Conservation (phyloP, 352 stramenopile genomes). For the Phytopythium chamaehyphon region DNA sequence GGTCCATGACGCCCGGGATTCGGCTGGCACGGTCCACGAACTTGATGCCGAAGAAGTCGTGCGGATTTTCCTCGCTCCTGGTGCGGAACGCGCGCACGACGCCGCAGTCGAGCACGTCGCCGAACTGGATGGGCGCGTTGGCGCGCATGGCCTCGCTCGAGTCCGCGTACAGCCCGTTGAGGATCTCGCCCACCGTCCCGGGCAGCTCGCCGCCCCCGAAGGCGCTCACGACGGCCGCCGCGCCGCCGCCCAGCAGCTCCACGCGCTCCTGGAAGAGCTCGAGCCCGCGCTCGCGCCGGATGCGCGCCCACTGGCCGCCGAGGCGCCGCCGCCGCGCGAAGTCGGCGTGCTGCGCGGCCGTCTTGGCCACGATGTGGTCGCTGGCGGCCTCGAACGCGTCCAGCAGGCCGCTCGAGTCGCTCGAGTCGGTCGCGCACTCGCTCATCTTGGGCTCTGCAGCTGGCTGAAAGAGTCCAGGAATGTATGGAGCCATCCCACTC, state of each 20-base stretch:
- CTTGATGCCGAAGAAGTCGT: constrained; percentile 59
- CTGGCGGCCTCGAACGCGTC: constrained; percentile 36
- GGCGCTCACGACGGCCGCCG: constrained; percentile 41
- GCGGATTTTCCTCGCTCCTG: constrained; percentile 22
- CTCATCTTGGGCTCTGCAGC: not conserved
- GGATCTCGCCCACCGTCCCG: constrained; percentile 44
- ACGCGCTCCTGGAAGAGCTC: constrained; percentile 53
- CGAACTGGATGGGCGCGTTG: constrained; percentile 51
- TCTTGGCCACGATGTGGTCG: constrained; percentile 53
- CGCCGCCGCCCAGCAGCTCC: constrained; percentile 11
- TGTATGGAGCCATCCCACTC: too few relatives aligned
- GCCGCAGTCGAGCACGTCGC: constrained; percentile 34
- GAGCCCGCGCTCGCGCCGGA: constrained; percentile 39
- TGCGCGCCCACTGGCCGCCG: constrained; percentile 27
- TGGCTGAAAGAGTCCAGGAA: too few relatives aligned
- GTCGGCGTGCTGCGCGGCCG: constrained; percentile 41
- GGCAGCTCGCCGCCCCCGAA: constrained; percentile 44
- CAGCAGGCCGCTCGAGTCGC: constrained; percentile 10
- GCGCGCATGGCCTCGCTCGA: constrained; percentile 26
- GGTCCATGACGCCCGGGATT: constrained; percentile 27
- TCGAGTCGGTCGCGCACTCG: not conserved
- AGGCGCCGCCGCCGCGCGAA: constrained; percentile 35
- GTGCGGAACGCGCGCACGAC: constrained; percentile 46
- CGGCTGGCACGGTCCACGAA: constrained; percentile 42
- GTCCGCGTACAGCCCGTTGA: constrained; percentile 49